phyloP scores from a whole-genome alignment of 805 yeast species.

The Zygosaccharomyces lentus region DNA sequence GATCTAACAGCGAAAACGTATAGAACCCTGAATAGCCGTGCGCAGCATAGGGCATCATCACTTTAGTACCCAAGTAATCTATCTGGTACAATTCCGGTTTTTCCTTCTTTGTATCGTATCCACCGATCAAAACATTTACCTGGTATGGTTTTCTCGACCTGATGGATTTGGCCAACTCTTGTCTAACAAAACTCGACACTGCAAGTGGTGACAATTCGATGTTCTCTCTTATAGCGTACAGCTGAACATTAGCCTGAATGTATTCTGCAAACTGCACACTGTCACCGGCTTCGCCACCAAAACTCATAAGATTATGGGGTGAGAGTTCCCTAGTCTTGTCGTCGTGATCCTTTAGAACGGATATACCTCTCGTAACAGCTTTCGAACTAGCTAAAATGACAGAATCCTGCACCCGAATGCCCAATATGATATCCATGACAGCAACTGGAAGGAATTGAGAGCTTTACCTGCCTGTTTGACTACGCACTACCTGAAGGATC shows the following conservation, averaged over 20 bases:
- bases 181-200: slow-evolving; percentile 83
- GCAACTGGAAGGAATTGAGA: neutral
- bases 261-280: slow-evolving; percentile 93
- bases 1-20: slow-evolving; percentile 83
- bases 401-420: slow-evolving; percentile 74
- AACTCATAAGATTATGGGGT: slow-evolving; percentile 77
- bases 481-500: neutral
- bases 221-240: slow-evolving; percentile 81
- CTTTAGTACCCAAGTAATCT: slow-evolving; percentile 90
- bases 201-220: slow-evolving; percentile 80
- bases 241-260: slow-evolving; percentile 86
- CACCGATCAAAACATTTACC: slow-evolving; percentile 86
- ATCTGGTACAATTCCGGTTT: slow-evolving; percentile 78
- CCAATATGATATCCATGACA: slow-evolving; percentile 83
- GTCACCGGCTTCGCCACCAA: slow-evolving; percentile 95
- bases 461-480: neutral
- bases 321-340: slow-evolving; percentile 76
- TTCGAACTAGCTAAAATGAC: slow-evolving; percentile 92
- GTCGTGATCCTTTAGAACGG: slow-evolving; percentile 71
- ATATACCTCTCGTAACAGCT: slow-evolving; percentile 88
- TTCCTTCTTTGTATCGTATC: slow-evolving; percentile 57
- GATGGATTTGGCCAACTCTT: slow-evolving; percentile 77
- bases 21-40: slow-evolving; percentile 99
- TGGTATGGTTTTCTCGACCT: slow-evolving; percentile 96
- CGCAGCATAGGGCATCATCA: slow-evolving; percentile 90